Evolutionary conservation across 768 basidiomycete species (phyloP).

Genomic region (Russula virescens): DNA sequence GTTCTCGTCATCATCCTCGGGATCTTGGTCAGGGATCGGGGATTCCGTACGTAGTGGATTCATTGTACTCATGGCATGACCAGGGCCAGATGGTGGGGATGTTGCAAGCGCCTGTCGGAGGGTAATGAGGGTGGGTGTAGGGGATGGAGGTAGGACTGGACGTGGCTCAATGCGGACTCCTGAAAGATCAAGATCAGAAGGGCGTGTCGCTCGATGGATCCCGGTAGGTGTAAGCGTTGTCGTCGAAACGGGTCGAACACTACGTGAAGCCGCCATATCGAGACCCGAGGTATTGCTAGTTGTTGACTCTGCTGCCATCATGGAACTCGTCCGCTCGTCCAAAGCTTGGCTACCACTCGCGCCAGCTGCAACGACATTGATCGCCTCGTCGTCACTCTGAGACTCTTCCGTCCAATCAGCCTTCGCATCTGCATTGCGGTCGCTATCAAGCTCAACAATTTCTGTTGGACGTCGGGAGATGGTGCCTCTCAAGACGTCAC

Average conservation of each 20-base stretch:
- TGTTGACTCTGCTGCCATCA: slow-evolving; percentile 33
- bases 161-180: slow-evolving; percentile 20
- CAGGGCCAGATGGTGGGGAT: slow-evolving; percentile 34
- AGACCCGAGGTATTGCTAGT: slow-evolving; percentile 23
- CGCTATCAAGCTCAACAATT: slow-evolving; percentile 30
- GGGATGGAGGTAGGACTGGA: slow-evolving; percentile 44
- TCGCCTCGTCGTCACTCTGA: slow-evolving; percentile 83
- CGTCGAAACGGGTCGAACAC: slow-evolving; percentile 16
- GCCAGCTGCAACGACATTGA: slow-evolving; percentile 74
- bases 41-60: slow-evolving; percentile 12
- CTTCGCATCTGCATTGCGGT: slow-evolving; percentile 34
- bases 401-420: slow-evolving; percentile 62
- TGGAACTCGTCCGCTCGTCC: slow-evolving; percentile 75
- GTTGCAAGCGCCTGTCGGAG: slow-evolving; percentile 58
- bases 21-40: slow-evolving; percentile 33
- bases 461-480: slow-evolving; percentile 34
- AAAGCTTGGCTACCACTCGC: slow-evolving; percentile 75
- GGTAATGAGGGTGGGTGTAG: slow-evolving; percentile 56
- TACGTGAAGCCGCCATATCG: slow-evolving; percentile 8
- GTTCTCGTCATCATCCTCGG: slow-evolving; percentile 27
- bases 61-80: slow-evolving; percentile 11
- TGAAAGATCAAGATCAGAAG: slow-evolving; percentile 61
- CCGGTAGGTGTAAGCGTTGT: slow-evolving; percentile 22
- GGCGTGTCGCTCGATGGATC: slow-evolving; percentile 43
- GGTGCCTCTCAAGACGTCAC: slow-evolving; percentile 51